Evolutionary conservation across 441 rosid species (phyloP).

Genomic region (Metrosideros polymorpha): DNA sequence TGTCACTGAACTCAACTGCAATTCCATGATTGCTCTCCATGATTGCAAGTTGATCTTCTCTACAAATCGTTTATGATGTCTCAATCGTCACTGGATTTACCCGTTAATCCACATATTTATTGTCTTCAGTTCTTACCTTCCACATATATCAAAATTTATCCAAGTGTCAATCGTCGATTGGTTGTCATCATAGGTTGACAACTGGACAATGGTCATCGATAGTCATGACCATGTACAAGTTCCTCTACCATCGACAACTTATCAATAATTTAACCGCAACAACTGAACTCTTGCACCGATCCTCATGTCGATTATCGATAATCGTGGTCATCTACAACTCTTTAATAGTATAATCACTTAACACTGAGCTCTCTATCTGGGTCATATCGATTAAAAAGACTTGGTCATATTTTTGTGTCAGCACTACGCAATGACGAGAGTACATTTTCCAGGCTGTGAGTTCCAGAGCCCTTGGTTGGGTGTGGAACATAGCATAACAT

Average conservation of each 20-base stretch:
- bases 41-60: neutral
- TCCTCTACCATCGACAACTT: too few relatives aligned
- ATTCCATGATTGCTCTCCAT: neutral
- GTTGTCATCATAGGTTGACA: neutral
- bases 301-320: too few relatives aligned
- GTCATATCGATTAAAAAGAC: neutral
- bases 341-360: neutral
- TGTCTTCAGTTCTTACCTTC: neutral
- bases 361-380: neutral
- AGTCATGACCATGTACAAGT: neutral
- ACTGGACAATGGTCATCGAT: neutral
- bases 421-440: neutral
- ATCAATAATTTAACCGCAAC: too few relatives aligned
- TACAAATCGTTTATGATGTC: neutral
- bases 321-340: neutral
- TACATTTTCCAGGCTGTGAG: neutral
- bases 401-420: neutral
- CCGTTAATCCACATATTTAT: neutral
- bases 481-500: neutral
- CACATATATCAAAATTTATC: neutral
- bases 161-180: accelerated
- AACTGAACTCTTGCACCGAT: too few relatives aligned
- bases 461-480: neutral
- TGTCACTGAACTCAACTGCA: neutral
- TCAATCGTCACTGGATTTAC: neutral